phyloP scores from a whole-genome alignment of 2,329 filamentous ascomycete species.

The Curvularia verruculosa region DNA sequence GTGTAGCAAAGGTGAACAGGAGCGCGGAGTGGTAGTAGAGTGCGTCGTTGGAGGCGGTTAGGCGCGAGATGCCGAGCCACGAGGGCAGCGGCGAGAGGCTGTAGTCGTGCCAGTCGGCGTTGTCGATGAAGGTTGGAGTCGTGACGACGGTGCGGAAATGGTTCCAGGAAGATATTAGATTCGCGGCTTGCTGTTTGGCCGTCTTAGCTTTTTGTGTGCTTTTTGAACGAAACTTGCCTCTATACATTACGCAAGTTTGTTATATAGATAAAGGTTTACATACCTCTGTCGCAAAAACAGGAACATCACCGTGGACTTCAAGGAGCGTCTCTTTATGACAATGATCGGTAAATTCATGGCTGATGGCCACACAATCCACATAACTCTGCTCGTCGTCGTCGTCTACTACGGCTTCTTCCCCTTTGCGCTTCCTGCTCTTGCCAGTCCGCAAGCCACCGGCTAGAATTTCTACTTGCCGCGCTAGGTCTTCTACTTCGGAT shows the following conservation, averaged over 20 bases:
- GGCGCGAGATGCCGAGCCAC: constrained; percentile 67
- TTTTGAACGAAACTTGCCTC: no score
- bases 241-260: no score
- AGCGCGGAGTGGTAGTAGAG: constrained; percentile 66
- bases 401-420: constrained; percentile 13
- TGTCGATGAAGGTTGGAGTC: constrained; percentile 54
- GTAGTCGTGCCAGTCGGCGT: constrained; percentile 54
- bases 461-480: constrained; percentile 57
- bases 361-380: constrained; percentile 66
- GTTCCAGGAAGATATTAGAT: constrained; percentile 62
- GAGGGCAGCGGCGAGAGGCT: constrained; percentile 58
- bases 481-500: constrained; percentile 60
- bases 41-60: constrained; percentile 61
- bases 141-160: constrained; percentile 64
- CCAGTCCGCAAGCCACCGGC: constrained; percentile 38
- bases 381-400: constrained; percentile 39
- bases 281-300: constrained; percentile 63
- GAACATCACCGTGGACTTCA: constrained; percentile 60
- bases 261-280: neutral
- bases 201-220: no score
- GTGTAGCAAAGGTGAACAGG: constrained; percentile 60
- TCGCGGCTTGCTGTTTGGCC: constrained; percentile 57
- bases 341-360: constrained; percentile 73
- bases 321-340: constrained; percentile 67
- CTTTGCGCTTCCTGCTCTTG: constrained; percentile 14